Evolutionary conservation across 495 filamentous ascomycete genomes (phyloP), one percentile per base, ranked within the genome.

Genomic region (Penicillium daleae): DNA sequence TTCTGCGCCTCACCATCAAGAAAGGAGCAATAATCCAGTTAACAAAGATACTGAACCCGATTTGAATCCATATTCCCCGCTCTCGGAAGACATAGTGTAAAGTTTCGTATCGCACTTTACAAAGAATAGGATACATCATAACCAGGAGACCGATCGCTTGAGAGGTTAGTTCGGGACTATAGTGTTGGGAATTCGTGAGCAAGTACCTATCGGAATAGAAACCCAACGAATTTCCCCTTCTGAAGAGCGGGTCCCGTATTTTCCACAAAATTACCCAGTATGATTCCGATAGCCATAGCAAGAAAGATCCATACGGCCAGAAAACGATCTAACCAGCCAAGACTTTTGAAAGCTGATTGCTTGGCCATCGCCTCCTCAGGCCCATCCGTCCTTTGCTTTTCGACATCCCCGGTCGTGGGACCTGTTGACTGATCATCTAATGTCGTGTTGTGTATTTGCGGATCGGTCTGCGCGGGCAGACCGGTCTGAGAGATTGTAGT

Each of bases 41-140:
- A 42, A 93, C 71, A 22, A 95, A 56, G 26, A 97, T 70, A 64
- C 89, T 92, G 68, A 97, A 91, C 0, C 66, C 79, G 54, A 97
- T 82, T 69, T 97, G 93, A 19, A 86, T 82, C 92, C 91, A 97
- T 10, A 96, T 76, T 3, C 77, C 77, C 4, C 82, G 82, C 6
- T 82, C 70, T 17, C 76, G 74, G 63, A 96, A 86, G 19, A 91
- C 73, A 8, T 84, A 80, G 73, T 94, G 91, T 48, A 98, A 74
- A 0, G 82, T 83, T 73, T 97, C 93, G 73, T 86, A 96, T 39
- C 86, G 86, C 21, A 97, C 89, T 74, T 96, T 97, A 84, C 92
- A 95, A 22, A 96, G 80, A 62, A 96, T 96, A 0, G 92, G 92
- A 68, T 96, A 96, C 92, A 97, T 97, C 92, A 96, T 97, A 31